Evolutionary conservation across 257 asterid genomes (phyloP).

Genomic region (Penstemon davidsonii): DNA sequence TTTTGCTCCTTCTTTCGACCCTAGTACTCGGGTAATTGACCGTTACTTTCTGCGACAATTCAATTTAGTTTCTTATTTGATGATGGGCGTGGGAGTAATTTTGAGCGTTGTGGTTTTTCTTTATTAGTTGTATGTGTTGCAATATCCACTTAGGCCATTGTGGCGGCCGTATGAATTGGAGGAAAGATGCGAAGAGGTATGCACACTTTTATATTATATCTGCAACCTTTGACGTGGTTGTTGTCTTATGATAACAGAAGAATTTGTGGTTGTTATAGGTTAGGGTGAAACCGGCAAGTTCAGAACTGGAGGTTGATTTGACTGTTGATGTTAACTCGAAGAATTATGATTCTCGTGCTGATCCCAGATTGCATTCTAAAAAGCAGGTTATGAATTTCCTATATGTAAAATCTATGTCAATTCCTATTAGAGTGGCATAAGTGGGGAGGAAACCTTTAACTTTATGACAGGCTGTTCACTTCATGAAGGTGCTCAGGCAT

Average conservation of each 20-base stretch:
- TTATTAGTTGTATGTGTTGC: conserved; percentile 65
- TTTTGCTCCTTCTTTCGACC: conserved; percentile 51
- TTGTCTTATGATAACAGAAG: conserved; percentile 17
- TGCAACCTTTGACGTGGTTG: not conserved
- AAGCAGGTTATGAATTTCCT: conserved; percentile 50
- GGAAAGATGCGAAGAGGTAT: conserved; percentile 66
- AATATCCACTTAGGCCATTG: conserved; percentile 71
- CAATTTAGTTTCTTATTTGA: not conserved
- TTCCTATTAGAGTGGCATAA: conserved; percentile 1
- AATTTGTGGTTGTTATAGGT: conserved; percentile 49
- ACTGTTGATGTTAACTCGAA: conserved; percentile 57
- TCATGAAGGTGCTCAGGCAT: conserved; percentile 17
- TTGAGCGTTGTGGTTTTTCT: conserved; percentile 8
- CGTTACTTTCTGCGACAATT: not conserved
- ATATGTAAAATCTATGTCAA: not conserved
- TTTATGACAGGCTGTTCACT: not conserved
- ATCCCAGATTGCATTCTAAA: conserved; percentile 36
- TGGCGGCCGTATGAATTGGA: conserved; percentile 93
- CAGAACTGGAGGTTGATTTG: conserved; percentile 78
- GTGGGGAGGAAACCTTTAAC: not conserved
- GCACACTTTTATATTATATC: conserved; percentile 15
- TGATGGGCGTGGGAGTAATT: conserved; percentile 3
- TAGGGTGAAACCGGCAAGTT: conserved; percentile 60
- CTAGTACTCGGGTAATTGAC: conserved; percentile 41
- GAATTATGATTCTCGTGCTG: conserved; percentile 61